These are phyloP conservation scores for Eruca vesicaria DNA, from an alignment of 441 rosid genomes.

Conservation along the genomic window DNA sequence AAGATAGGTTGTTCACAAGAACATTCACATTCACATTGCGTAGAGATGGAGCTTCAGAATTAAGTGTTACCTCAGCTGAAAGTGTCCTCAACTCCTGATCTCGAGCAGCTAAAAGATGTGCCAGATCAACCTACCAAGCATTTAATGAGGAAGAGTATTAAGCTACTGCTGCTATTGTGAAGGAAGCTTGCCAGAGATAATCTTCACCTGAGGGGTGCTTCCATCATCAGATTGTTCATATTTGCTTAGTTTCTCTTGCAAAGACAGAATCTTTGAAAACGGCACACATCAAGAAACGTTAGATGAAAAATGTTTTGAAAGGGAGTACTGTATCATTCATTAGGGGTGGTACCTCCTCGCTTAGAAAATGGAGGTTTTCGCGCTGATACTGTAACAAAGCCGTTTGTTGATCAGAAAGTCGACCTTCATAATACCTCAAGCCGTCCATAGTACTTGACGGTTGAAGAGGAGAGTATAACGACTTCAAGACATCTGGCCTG, in stretches of 20 bases:
- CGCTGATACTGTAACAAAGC: constrained; percentile 96
- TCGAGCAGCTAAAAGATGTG: constrained; percentile 91
- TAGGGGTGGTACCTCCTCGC: constrained; percentile 69
- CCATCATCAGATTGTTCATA: constrained; percentile 86
- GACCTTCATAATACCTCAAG: constrained; percentile 93
- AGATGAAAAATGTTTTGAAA: background rate
- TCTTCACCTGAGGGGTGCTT: constrained; percentile 79
- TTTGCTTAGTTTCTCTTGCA: constrained; percentile 92
- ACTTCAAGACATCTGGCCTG: constrained; percentile 92
- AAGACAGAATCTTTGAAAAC: constrained; percentile 63
- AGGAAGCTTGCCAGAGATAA: constrained; percentile 4
- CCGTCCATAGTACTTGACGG: constrained; percentile 92
- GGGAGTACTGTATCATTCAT: background rate
- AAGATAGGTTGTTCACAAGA: background rate
- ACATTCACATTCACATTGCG: background rate
- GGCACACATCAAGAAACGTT: background rate
- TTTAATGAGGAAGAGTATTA: background rate
- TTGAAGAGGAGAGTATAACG: constrained; percentile 96
- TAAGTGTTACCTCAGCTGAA: constrained; percentile 78
- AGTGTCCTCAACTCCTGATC: constrained; percentile 92
- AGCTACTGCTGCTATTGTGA: background rate
- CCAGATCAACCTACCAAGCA: constrained; percentile 78
- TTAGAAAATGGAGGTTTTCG: constrained; percentile 88
- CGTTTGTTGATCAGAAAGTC: constrained; percentile 96
- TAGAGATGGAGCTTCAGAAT: constrained; percentile 4